Evolutionary conservation across 106 monocot genomes (phyloP), one percentile per base, ranked within the genome.

Genomic region (Apostasia shenzhenica): DNA sequence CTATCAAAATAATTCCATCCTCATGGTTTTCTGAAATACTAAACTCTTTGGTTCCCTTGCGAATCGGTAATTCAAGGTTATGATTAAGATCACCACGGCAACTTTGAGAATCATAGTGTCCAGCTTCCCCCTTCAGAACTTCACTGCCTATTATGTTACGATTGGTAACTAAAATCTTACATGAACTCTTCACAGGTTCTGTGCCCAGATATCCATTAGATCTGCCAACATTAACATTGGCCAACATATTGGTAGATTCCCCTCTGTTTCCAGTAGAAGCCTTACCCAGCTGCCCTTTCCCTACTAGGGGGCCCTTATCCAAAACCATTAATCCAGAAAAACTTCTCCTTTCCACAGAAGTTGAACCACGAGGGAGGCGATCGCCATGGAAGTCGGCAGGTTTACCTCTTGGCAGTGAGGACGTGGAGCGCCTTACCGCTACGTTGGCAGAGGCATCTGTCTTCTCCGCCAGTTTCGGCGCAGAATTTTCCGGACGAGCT

Each of bases 391-490:
- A 65, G 48, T 65, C 48, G 26, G 65, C 1, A 65, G 48, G n/a
- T 65, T 77, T 85, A 81, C 89, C 84, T 77, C 84, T 78, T 4
- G 87, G 81, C 14, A 93, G 38, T 43, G 87, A 90, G 3, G 93
- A 99, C 4, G 99, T 93, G 45, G 93, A 93, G 81, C 86, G 80
- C 41, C 93, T 82, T 55, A 92, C 88, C 14, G 72, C 80, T 14
- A 69, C n/a, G 54, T 69, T 47, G 26, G 73, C 73, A 48, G 61
- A 41, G 2, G 55, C 37, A 1, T 42, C 66, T 41, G 76, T 71
- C 57, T 82, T 88, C 66, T 88, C 72, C 0, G 42, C 48, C 3
- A 52, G 54, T 67, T 59, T 75, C 2, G 66, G 44, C 14, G 47
- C 41, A 5, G 80, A 73, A 6, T 63, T 73, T 1, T 48, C 65